Base-by-base conservation (phyloP, 306 rosid genomes). In the Citrullus mucosospermus region DNA sequence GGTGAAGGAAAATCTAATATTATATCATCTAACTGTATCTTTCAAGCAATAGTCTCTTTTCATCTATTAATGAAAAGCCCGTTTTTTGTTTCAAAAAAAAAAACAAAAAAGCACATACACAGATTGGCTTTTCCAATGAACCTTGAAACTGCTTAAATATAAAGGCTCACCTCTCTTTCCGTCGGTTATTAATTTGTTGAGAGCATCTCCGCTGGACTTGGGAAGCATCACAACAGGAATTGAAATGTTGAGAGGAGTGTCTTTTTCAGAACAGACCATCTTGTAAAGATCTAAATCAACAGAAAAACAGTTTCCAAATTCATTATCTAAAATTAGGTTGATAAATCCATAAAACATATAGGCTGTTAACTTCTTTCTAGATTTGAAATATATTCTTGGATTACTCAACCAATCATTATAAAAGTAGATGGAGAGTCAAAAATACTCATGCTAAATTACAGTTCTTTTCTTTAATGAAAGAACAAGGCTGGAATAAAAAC, bases 211-310 rank as follows among this genome's bases (percentile, higher is more conserved):
- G 6, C 58, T 65, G 38, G 97, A 63, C 80, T 85, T 87, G 34
- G 91, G 60, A 72, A 92, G 78, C 91, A 84, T 82, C 76, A 89
- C 93, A 71, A 85, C 91, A 69, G 93, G 96, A 87, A 96, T 91
- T 6, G 96, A 82, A 82, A 96, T 62, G 65, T 87, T 80, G 81
- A 81, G 41, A 30, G 14, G 30, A 66, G 87, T 65, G 80, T 44
- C 84, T 25, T 77, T 86, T 54, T 80, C 85, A 79, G 92, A 48
- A 84, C 99, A 96, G 15, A 70, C 80, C 91, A 96, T 92, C 84
- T 84, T 85, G 83, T 80, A 58, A 78, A 96, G 84, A 1, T 79
- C 99, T 95, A 89, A 62, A 32, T 32, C 18, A 85, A 20, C 74
- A 86, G 68, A 74, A 12, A 80, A 77, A 73, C 36, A 36, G 3